Conservation (phyloP, 768 basidiomycete species). For the Kwoniella shandongensis region DNA sequence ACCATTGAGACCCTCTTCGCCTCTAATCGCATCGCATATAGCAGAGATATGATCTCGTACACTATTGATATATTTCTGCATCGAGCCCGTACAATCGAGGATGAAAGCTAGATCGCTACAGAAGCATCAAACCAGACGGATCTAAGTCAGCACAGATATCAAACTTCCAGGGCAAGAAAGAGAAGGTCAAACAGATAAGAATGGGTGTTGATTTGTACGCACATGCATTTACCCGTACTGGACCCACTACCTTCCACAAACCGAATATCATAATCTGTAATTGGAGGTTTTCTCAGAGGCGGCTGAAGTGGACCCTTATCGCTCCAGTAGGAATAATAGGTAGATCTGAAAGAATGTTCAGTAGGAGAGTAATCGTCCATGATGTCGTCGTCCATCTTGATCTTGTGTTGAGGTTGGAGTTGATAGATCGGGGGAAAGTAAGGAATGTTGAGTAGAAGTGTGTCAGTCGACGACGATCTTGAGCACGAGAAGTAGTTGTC, state of each 20-base stretch:
- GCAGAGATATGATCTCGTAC: slow-evolving; percentile 95
- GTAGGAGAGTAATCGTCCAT: slow-evolving; percentile 30
- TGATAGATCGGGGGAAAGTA: slow-evolving; percentile 9
- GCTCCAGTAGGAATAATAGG: slow-evolving; percentile 26
- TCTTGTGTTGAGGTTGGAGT: neutral
- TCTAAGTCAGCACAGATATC: neutral
- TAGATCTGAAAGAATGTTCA: slow-evolving; percentile 19
- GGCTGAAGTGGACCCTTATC: slow-evolving; percentile 19
- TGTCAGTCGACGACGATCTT: no score
- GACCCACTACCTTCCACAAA: slow-evolving; percentile 31
- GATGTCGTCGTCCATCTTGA: slow-evolving; percentile 35
- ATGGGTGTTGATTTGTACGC: slow-evolving; percentile 11
- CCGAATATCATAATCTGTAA: slow-evolving; percentile 32
- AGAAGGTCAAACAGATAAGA: neutral
- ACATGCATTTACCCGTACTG: slow-evolving; percentile 45
- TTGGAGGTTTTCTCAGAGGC: slow-evolving; percentile 22
- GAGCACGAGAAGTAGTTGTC: no score
- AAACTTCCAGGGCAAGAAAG: neutral
- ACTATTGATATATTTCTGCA: slow-evolving; percentile 51
- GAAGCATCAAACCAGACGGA: neutral
- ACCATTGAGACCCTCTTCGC: slow-evolving; percentile 84
- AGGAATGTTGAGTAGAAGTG: slow-evolving; percentile 6
- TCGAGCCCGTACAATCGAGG: slow-evolving; percentile 82
- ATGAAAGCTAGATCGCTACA: slow-evolving; percentile 80
- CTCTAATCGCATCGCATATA: slow-evolving; percentile 91